phyloP scores from a whole-genome alignment of 2,329 filamentous ascomycete genomes.

The Colletotrichum sp. region DNA sequence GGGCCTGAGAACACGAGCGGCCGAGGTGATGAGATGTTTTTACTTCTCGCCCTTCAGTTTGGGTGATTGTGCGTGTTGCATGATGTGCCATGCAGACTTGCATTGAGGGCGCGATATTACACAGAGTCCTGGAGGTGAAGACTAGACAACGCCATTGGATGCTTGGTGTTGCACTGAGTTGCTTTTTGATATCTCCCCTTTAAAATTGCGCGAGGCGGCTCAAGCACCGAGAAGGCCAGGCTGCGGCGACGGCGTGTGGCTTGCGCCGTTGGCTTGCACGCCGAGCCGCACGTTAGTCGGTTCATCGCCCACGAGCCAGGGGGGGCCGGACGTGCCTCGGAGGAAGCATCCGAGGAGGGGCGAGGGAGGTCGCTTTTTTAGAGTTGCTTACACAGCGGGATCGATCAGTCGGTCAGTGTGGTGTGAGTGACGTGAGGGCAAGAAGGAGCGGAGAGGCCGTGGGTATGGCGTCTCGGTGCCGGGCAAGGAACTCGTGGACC shows the following conservation, averaged over 20 bases:
- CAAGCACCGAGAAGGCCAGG: neutral
- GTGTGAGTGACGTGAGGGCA: neutral
- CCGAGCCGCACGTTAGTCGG: neutral
- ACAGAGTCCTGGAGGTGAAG: neutral
- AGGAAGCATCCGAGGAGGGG: neutral
- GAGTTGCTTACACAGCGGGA: neutral
- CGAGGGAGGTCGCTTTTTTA: neutral
- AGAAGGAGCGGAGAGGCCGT: neutral
- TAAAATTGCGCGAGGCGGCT: neutral
- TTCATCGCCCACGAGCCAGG: neutral
- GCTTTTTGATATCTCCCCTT: neutral
- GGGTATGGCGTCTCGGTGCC: neutral
- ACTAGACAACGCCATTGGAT: neutral
- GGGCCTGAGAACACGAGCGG: neutral
- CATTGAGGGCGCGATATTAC: neutral
- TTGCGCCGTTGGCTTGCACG: neutral
- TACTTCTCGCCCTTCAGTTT: neutral
- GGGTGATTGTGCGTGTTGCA: neutral
- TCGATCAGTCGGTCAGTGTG: neutral
- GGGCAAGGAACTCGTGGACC: neutral
- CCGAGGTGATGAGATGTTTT: neutral
- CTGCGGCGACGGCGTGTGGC: neutral
- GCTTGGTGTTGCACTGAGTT: neutral
- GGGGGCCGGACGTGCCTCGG: neutral
- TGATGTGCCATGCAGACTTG: neutral